Percentiles rank a stretch among this genome's conserved stretches.
Evolutionary conservation across 257 asterid species (phyloP).

Genomic region (Gynochthodes officinalis): DNA sequence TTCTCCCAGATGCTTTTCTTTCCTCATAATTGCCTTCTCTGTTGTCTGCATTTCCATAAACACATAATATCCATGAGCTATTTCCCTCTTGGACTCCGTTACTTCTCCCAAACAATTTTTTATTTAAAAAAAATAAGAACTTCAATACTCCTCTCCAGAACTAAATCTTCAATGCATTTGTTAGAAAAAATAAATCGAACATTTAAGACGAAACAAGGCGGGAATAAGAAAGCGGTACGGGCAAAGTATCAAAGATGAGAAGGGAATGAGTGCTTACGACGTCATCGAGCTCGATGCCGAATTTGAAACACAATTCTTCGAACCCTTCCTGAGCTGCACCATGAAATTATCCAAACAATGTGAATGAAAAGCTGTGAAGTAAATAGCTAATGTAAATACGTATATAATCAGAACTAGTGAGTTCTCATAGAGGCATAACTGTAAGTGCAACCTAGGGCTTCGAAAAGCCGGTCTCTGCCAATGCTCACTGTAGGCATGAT

Average conservation of each 20-base stretch:
- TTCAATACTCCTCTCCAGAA: neutral
- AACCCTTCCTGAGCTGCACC: constrained; percentile 68
- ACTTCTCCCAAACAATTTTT: neutral
- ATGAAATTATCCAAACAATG: neutral
- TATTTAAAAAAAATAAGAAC: no score
- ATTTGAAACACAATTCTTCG: constrained; percentile 87
- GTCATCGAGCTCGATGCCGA: constrained; percentile 93
- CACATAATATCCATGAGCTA: neutral
- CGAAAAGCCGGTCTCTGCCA: constrained; percentile 76
- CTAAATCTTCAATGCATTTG: neutral
- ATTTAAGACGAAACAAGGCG: neutral
- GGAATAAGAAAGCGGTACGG: neutral
- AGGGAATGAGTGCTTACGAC: constrained; percentile 36
- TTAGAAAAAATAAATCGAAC: neutral
- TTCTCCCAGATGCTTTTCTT: constrained; percentile 84
- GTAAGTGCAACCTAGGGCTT: constrained; percentile 69
- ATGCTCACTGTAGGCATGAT: constrained; percentile 91
- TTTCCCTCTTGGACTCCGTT: neutral
- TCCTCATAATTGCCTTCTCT: constrained; percentile 82
- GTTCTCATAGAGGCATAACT: constrained; percentile 30
- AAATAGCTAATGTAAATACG: no score
- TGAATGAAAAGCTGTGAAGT: neutral
- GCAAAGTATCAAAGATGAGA: neutral
- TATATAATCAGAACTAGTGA: neutral
- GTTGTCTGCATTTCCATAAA: constrained; percentile 58